phyloP scores from a whole-genome alignment of 768 basidiomycete genomes.

The Leccinum uliginosum region DNA sequence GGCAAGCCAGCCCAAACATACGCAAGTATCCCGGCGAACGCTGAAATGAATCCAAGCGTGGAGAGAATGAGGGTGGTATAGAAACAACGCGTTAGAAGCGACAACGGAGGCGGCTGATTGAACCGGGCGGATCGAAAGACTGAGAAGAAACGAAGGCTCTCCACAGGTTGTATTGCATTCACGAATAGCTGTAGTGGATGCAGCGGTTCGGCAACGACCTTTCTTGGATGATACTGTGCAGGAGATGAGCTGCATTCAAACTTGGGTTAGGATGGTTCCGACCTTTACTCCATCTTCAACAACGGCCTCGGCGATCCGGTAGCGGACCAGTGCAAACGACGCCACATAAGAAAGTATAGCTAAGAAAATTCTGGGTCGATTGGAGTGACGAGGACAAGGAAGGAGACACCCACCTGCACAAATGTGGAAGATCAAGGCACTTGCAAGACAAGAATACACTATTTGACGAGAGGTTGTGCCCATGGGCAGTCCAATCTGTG shows the following conservation, averaged over 20 bases:
- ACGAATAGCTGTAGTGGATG: slow-evolving; percentile 1
- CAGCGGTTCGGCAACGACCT: slow-evolving; percentile 15
- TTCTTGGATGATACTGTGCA: slow-evolving; percentile 6
- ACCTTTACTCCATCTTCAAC: slow-evolving; percentile 16
- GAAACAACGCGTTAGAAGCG: slow-evolving; percentile 24
- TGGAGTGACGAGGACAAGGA: not conserved
- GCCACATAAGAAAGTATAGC: slow-evolving; percentile 27
- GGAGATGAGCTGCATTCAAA: slow-evolving; percentile 3
- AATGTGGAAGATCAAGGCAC: slow-evolving; percentile 30
- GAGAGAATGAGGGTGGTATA: slow-evolving; percentile 23
- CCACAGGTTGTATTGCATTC: not conserved
- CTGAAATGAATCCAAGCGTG: slow-evolving; percentile 22
- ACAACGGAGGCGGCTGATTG: slow-evolving; percentile 10
- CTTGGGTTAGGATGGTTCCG: not conserved
- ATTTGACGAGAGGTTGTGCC: slow-evolving; percentile 15
- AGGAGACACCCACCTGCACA: slow-evolving; percentile 22
- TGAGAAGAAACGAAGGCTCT: not conserved
- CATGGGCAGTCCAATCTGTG: slow-evolving; percentile 11
- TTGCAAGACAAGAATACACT: slow-evolving; percentile 27
- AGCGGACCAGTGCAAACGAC: slow-evolving; percentile 28
- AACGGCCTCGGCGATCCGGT: slow-evolving; percentile 18
- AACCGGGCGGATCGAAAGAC: not conserved
- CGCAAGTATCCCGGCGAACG: slow-evolving; percentile 23
- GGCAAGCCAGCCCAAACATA: slow-evolving; percentile 26
- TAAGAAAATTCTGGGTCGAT: not conserved